Conservation (phyloP, 371 early-diverging fungal genomes). For the Gilbertella persicaria region DNA sequence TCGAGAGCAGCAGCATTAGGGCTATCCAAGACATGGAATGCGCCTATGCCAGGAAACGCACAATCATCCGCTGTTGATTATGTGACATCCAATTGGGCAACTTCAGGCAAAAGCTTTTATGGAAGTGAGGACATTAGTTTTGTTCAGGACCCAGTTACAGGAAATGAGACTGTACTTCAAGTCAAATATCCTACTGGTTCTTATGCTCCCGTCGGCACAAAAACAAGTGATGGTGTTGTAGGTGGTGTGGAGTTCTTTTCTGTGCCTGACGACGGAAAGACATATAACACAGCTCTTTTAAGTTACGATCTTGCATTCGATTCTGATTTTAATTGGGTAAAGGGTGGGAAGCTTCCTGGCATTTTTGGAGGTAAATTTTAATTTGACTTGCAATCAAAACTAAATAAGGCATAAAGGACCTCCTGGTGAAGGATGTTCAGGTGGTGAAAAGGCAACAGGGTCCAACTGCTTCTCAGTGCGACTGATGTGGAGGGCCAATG, state of each 20-base stretch:
- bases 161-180: constrained; percentile 9
- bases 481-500: constrained; percentile 51
- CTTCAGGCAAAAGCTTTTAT: constrained; percentile 10
- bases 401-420: constrained; percentile 12
- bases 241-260: constrained; percentile 57
- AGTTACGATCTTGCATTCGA: constrained; percentile 61
- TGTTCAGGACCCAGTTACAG: constrained; percentile 11
- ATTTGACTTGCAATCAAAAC: not conserved
- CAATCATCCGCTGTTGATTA: constrained; percentile 6
- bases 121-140: constrained; percentile 15
- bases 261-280: constrained; percentile 32
- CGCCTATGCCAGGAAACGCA: constrained; percentile 21
- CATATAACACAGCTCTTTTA: constrained; percentile 46
- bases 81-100: constrained; percentile 15
- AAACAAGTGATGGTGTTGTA: constrained; percentile 29
- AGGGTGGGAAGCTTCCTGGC: constrained; percentile 60
- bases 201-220: constrained; percentile 29
- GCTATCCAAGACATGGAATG: constrained; percentile 36
- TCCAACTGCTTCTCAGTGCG: constrained; percentile 44
- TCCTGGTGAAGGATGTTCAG: constrained; percentile 42
- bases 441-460: constrained; percentile 43
- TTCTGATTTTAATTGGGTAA: constrained; percentile 53
- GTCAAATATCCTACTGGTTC: constrained; percentile 24
- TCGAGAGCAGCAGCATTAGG: constrained; percentile 28
- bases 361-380: constrained; percentile 40